A percentile compares a stretch with the other conserved stretches of the same genome.
Evolutionary conservation across 164 flowering plant species (phyloP).

Genomic region (Annona squamosa): DNA sequence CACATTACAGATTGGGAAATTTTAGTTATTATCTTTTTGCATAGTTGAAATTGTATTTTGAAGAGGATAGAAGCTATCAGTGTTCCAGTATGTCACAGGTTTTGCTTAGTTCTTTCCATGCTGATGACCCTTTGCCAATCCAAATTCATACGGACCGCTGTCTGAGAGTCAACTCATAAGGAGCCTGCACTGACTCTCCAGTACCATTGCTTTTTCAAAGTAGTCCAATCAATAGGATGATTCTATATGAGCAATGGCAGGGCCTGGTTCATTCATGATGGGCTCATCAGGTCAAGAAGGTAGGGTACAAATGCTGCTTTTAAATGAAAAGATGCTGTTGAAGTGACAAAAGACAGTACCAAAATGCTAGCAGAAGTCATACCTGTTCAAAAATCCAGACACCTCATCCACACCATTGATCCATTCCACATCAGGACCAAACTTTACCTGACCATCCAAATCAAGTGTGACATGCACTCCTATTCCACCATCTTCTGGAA

Average conservation of each 20-base stretch:
- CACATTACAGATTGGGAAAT: too few relatives aligned
- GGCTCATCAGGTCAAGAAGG: background rate
- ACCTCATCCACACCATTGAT: conserved; percentile 49
- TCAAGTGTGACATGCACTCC: conserved; percentile 94
- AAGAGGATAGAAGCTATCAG: too few relatives aligned
- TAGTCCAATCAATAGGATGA: background rate
- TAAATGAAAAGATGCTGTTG: background rate
- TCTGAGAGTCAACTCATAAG: too few relatives aligned
- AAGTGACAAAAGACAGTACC: background rate
- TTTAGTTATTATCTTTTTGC: too few relatives aligned
- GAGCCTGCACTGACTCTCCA: too few relatives aligned
- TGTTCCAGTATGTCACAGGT: too few relatives aligned
- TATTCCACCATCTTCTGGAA: conserved; percentile 91
- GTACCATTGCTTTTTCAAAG: too few relatives aligned
- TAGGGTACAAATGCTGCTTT: background rate
- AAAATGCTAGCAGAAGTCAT: conserved; percentile 8
- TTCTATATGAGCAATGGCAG: background rate
- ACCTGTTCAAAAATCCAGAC: conserved; percentile 71
- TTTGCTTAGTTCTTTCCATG: too few relatives aligned
- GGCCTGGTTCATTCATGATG: background rate
- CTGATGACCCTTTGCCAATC: too few relatives aligned
- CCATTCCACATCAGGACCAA: conserved; percentile 99
- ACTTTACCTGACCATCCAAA: conserved; percentile 68
- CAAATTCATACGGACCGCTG: too few relatives aligned
- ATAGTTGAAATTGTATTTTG: too few relatives aligned